Evolutionary conservation across 192 early-diverging fungal species (phyloP).

Genomic region (Linnemannia elongata): DNA sequence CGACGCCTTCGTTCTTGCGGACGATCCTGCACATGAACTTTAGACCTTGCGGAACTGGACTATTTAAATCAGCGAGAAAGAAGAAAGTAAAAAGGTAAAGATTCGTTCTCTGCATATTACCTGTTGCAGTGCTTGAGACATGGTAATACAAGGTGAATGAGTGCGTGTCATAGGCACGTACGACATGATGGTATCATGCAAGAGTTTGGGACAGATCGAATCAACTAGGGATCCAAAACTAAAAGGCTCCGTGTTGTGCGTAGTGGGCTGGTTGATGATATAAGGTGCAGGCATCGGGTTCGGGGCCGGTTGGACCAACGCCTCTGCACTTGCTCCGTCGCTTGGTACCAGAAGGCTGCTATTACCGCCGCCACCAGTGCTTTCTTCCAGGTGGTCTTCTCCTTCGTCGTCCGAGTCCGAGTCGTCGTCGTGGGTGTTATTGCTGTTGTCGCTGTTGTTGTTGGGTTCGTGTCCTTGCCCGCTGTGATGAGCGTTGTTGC

Average conservation of each 20-base stretch:
- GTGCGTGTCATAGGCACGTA: too few relatives aligned
- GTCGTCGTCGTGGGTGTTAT: neutral
- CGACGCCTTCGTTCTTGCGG: conserved; percentile 70
- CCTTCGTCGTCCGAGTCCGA: conserved; percentile 10
- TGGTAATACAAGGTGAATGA: neutral
- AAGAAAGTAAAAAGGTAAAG: too few relatives aligned
- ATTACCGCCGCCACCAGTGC: neutral
- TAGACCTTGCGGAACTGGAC: conserved; percentile 76
- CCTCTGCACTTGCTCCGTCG: neutral
- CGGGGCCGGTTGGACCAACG: conserved; percentile 43
- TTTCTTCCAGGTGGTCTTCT: neutral
- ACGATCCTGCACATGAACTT: conserved; percentile 78
- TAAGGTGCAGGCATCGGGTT: conserved; percentile 43
- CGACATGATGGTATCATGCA: conserved; percentile 54
- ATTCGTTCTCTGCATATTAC: neutral
- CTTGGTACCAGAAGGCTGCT: neutral
- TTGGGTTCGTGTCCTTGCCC: neutral
- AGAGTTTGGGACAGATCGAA: conserved; percentile 35
- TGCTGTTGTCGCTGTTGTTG: neutral
- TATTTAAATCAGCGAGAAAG: conserved; percentile 21
- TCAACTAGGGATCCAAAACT: conserved; percentile 38
- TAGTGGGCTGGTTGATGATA: conserved; percentile 40
- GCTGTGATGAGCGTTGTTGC: neutral
- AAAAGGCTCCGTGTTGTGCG: conserved; percentile 34
- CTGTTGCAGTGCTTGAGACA: neutral